Base-by-base conservation (phyloP, 352 stramenopile species). In the Pythium folliculosum region DNA sequence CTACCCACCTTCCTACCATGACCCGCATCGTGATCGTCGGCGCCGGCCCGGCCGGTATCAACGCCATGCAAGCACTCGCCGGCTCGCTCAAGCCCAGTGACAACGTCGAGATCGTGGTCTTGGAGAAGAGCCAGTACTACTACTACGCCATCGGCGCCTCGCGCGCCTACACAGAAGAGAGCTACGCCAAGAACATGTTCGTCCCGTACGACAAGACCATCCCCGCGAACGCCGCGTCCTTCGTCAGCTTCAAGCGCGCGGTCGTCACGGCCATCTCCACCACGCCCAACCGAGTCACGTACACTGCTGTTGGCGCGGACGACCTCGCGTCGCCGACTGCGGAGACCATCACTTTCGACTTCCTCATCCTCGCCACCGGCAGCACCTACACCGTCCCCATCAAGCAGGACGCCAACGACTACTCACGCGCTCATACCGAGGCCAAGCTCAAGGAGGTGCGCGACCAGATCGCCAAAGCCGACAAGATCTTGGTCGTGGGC, bases 201-300 rank as follows among this genome's bases (percentile, higher is more conserved):
- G 75, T 92, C 38, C 84, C 84, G 4, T 82, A 82, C 63, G 78
- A 84, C 60, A 72, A 88, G 17, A 80, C 71, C 12, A 82, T 92
- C 48, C 77, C 71, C 3, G 44, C 52, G 4, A 45, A 37, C 32
- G 63, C 60, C 25, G 22, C 17, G 5, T 17, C 25, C 0, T 76
- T 72, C 38, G 65, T 69, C 32, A 47, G 44, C 4, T 22, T 69
- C 37, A 48, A 73, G 10, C 65, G 69, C 22, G 68, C 52, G 19
- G 47, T 68, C 30, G 65, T 53, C 17, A 77, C 69, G 3, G 35
- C 25, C 35, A 64, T 76, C 44, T 55, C 60, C 0, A 63, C 57
- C 2, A 61, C 68, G 40, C 40, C 40, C 40, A 47, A 47, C 13
- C 40, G 17, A 2, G 17, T 47, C 6, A 47, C 9, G 9, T 47